A percentile compares a stretch with the other conserved stretches of the same genome.
These are phyloP conservation scores for Debaryomyces psychrophilus DNA, from an alignment of 1,139 yeast species.

Conservation along the genomic window DNA sequence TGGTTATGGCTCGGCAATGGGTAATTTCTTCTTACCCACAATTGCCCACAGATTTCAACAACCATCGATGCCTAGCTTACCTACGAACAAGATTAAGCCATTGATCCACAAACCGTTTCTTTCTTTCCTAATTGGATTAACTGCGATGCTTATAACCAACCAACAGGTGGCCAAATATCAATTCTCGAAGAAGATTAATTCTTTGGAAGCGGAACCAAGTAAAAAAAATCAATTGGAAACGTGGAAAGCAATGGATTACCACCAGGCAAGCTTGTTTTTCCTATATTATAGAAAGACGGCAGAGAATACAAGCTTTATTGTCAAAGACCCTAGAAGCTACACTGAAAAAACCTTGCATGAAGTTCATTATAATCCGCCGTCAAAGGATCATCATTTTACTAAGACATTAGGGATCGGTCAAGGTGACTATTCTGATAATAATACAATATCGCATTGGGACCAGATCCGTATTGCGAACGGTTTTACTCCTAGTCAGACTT, in stretches of 20 bases:
- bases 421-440: constrained; percentile 4
- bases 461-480: constrained; percentile 36
- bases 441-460: constrained; percentile 32
- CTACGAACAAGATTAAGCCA: constrained; percentile 12
- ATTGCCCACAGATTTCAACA: constrained; percentile 18
- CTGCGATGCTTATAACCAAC: constrained; percentile 30
- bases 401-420: constrained; percentile 14
- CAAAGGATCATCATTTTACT: constrained; percentile 12
- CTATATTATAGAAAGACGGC: constrained; percentile 39
- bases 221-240: constrained; percentile 28
- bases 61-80: constrained; percentile 9
- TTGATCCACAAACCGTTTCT: constrained; percentile 35
- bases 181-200: constrained; percentile 23
- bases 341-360: constrained; percentile 30
- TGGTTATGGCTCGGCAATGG: constrained; percentile 30
- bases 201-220: constrained; percentile 16
- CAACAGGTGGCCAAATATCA: constrained; percentile 29
- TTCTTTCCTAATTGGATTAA: constrained; percentile 37
- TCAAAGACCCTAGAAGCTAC: constrained; percentile 41
- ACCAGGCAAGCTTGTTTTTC: constrained; percentile 39
- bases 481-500: constrained; percentile 16
- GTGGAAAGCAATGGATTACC: constrained; percentile 45
- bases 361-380: constrained; percentile 31
- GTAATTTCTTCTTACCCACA: constrained; percentile 34
- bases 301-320: constrained; percentile 36